Conservation (phyloP, 257 asterid genomes). For the Misopates orontium region DNA sequence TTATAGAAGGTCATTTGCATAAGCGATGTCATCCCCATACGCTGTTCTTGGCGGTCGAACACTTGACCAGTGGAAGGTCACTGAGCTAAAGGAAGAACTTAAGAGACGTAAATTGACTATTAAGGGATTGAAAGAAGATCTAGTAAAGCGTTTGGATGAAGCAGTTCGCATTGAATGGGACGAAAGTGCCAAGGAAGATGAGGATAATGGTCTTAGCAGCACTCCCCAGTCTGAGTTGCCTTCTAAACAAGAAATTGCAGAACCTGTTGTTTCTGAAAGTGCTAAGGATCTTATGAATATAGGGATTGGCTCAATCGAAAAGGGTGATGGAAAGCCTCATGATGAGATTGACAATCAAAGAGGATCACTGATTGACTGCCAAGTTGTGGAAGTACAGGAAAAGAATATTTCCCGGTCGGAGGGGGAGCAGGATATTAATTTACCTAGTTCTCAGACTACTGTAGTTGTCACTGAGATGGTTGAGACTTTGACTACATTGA, state of each 20-base stretch:
- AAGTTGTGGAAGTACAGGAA: conserved; percentile 38
- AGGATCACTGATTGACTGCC: conserved; percentile 28
- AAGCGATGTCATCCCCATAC: conserved; percentile 68
- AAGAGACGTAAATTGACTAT: conserved; percentile 68
- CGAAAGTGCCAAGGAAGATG: conserved; percentile 31
- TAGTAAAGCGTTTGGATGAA: conserved; percentile 75
- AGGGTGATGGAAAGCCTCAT: conserved; percentile 29
- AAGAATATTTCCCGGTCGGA: conserved; percentile 29
- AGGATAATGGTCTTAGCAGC: conserved; percentile 30
- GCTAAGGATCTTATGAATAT: conserved; percentile 27
- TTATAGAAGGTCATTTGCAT: too few species aligned
- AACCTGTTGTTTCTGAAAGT: conserved; percentile 23
- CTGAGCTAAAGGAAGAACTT: conserved; percentile 91
- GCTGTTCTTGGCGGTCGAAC: conserved; percentile 57
- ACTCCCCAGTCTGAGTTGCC: conserved; percentile 33
- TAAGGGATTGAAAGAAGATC: conserved; percentile 80
- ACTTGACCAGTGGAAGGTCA: conserved; percentile 93
- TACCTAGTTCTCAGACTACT: conserved; percentile 34
- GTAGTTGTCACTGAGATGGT: conserved; percentile 32
- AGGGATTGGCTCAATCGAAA: conserved; percentile 30
- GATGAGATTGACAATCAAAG: conserved; percentile 31
- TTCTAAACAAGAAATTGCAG: conserved; percentile 34
- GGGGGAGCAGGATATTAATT: conserved; percentile 35
- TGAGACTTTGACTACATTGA: conserved; percentile 32
- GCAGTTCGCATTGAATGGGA: conserved; percentile 59